Evolutionary conservation across 176 grass and related monocot species (phyloP).

Genomic region (Otatea glauca): DNA sequence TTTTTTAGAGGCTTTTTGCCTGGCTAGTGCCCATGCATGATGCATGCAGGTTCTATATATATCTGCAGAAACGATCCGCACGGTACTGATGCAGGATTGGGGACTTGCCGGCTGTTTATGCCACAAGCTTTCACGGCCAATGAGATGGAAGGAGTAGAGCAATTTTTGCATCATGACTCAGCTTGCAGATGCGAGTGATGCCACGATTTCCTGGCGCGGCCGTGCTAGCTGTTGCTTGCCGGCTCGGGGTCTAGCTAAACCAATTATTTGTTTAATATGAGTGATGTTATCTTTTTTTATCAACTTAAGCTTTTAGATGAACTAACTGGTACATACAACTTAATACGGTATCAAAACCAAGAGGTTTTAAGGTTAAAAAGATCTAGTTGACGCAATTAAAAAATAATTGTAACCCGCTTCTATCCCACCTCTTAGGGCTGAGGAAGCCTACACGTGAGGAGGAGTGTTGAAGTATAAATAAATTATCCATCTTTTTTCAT

Average conservation of each 20-base stretch:
- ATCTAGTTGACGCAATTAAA: no score
- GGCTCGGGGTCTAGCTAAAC: neutral
- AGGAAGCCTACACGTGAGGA: no score
- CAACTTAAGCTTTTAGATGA: no score
- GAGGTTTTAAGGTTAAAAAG: no score
- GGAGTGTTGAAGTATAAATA: no score
- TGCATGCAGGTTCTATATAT: neutral
- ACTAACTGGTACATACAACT: no score
- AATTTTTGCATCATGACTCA: constrained; percentile 2
- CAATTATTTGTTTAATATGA: neutral
- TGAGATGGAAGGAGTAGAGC: neutral
- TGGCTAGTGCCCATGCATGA: neutral
- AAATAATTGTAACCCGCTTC: no score
- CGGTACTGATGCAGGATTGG: neutral
- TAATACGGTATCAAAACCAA: no score
- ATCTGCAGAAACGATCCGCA: constrained; percentile 17
- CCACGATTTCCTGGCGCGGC: neutral
- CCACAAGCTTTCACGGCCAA: constrained; percentile 9
- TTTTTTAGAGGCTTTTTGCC: neutral
- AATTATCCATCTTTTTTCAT: no score
- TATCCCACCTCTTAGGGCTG: no score
- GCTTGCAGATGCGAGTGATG: neutral
- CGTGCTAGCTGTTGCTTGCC: constrained; percentile 15
- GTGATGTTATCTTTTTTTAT: no score
- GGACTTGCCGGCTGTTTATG: constrained; percentile 3